phyloP scores from a whole-genome alignment of 2,329 filamentous ascomycete species.

The Neophaeococcomyces aloes region DNA sequence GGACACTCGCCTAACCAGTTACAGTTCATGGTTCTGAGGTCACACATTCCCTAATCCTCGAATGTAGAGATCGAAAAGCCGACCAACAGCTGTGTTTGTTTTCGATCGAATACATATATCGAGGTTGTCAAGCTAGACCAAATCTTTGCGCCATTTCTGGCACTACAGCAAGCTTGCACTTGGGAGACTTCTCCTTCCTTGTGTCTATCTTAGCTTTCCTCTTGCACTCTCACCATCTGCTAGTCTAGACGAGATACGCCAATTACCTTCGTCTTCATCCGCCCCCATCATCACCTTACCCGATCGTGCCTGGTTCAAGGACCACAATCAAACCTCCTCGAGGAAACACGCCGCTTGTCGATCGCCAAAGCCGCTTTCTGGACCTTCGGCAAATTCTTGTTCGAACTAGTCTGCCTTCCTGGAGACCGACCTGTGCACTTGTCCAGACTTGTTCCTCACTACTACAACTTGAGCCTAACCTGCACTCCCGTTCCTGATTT shows the following conservation, averaged over 20 bases:
- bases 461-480: slow-evolving; percentile 14
- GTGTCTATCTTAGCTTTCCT: slow-evolving; percentile 6
- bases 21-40: slow-evolving; percentile 1
- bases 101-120: slow-evolving; percentile 4
- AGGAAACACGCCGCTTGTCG: slow-evolving; percentile 13
- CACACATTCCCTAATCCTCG: slow-evolving; percentile 1
- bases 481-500: slow-evolving; percentile 12
- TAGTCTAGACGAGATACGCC: slow-evolving; percentile 5
- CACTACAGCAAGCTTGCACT: slow-evolving; percentile 8
- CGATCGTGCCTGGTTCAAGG: slow-evolving; percentile 17
- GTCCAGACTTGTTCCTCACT: slow-evolving; percentile 13
- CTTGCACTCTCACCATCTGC: background rate
- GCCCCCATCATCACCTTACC: slow-evolving; percentile 11
- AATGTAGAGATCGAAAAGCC: background rate
- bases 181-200: background rate
- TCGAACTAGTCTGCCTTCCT: slow-evolving; percentile 8
- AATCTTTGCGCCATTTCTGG: slow-evolving; percentile 7
- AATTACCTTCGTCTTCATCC: background rate
- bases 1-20: background rate
- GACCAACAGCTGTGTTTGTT: background rate
- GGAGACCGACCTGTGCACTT: slow-evolving; percentile 11
- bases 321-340: slow-evolving; percentile 13
- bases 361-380: slow-evolving; percentile 14
- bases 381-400: slow-evolving; percentile 15
- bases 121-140: slow-evolving; percentile 3